Base-by-base conservation (phyloP, 257 asterid genomes). In the Solanum gracilifrons region DNA sequence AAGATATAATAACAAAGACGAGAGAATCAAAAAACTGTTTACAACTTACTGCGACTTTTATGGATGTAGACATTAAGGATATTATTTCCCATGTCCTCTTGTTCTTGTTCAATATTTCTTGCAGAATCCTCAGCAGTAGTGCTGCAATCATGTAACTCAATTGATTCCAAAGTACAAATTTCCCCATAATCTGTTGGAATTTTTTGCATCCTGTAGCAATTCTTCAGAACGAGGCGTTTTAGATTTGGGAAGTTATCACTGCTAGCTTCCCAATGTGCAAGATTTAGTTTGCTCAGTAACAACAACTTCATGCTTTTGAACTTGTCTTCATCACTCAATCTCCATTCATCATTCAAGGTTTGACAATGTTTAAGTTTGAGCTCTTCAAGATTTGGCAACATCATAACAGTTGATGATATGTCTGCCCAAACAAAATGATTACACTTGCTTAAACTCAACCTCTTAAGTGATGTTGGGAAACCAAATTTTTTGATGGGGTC, bases 61-160 rank as follows among this genome's bases (percentile, higher is more conserved):
- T 0, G 18, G 6, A 43, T 62, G 7, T 62, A 62, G 7, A 62
- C 15, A 0, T 62, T 62, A 62, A n/a, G 71, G 31, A 0, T 0
- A 62, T n/a, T 23, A 62, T 62, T n/a, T 23, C 16, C 71, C 7
- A 62, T 10, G 0, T 62, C 16, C 1, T 62, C 31, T 62, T 9
- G 31, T 0, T 62, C 71, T n/a, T 62, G 31, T 62, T 0, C 7
- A 62, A n/a, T 62, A 0, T 62, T 9, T 62, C 71, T 62, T 10
- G 16, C 71, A 23, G 16, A 62, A 62, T 62, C 31, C 71, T 23
- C 31, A 62, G 71, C 71, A 2, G 13, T 9, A 62, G 68, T 3
- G 15, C 15, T 9, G 15, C 71, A 62, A 62, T 62, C 15, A 4
- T 62, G 29, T 62, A 23, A 62, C 31, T 62, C 31, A 23, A 62